Percentiles rank a stretch among this genome's conserved stretches.
Evolutionary conservation across 176 grass and related monocot genomes (phyloP).

Genomic region (Triticum dicoccoides): DNA sequence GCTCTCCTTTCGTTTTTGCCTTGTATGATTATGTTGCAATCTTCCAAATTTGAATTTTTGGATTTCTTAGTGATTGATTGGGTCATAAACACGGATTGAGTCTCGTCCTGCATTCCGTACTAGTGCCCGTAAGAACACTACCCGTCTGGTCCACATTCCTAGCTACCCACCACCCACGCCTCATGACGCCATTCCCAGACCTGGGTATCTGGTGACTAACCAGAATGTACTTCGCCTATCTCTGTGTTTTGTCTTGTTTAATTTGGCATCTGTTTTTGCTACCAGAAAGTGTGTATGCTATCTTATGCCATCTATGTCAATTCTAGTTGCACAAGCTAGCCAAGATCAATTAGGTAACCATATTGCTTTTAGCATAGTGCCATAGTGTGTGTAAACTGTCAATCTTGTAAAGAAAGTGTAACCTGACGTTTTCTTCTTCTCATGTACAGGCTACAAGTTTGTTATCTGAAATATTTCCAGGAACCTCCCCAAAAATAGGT

Average conservation of each 20-base stretch:
- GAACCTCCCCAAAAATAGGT: constrained; percentile 64
- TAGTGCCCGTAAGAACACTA: not conserved
- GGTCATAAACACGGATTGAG: not conserved
- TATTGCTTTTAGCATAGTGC: constrained; percentile 10
- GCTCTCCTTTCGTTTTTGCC: not conserved
- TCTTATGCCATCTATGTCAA: constrained; percentile 9
- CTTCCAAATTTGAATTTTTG: not conserved
- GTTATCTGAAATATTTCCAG: constrained; percentile 83
- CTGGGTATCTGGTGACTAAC: not conserved
- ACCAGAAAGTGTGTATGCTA: not conserved
- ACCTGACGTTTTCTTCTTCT: constrained; percentile 11
- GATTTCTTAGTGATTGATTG: not conserved
- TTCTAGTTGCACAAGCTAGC: not conserved
- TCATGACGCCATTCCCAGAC: not conserved
- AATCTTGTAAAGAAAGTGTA: not conserved
- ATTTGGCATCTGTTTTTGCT: constrained; percentile 16
- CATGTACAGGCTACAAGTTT: constrained; percentile 58
- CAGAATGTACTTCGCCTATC: not conserved
- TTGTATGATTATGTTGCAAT: not conserved
- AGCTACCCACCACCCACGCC: not conserved
- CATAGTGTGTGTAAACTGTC: not conserved
- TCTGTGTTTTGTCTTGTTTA: constrained; percentile 11
- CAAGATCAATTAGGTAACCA: constrained; percentile 2
- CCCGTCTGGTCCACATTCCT: not conserved
- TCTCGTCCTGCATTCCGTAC: not conserved